These are phyloP conservation scores for Botrytis hyacinthi DNA, from an alignment of 2,329 filamentous ascomycete species.

Conservation along the genomic window DNA sequence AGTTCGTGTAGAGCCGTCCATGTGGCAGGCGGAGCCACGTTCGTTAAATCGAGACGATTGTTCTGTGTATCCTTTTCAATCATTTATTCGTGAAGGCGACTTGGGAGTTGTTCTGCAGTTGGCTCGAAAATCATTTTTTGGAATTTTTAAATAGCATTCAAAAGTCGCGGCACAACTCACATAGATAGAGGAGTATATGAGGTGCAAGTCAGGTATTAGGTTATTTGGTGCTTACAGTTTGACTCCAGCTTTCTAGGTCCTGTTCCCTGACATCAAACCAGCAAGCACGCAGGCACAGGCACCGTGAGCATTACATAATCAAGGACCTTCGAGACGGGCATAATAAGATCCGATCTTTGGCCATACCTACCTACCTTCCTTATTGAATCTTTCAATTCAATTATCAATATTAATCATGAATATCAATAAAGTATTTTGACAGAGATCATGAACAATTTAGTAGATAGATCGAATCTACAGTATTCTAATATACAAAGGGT, in stretches of 20 bases:
- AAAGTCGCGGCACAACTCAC: not conserved
- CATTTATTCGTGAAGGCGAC: constrained; percentile 16
- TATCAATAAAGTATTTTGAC: not conserved
- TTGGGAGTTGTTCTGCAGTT: constrained; percentile 6
- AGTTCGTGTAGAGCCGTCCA: constrained; percentile 38
- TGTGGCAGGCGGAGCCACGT: constrained; percentile 39
- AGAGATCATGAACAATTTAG: not conserved
- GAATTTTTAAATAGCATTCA: not conserved
- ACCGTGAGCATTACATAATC: constrained; percentile 1
- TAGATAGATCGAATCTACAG: not conserved
- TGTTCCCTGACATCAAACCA: constrained; percentile 15
- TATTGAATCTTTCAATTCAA: not conserved
- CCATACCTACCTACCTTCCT: not conserved
- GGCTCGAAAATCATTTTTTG: constrained; percentile 13
- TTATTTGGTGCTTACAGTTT: constrained; percentile 15
- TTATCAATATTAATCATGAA: not conserved
- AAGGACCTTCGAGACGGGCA: constrained; percentile 8
- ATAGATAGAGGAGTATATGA: not conserved
- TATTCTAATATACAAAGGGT: not conserved
- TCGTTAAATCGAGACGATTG: constrained; percentile 21
- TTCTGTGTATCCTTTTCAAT: constrained; percentile 18
- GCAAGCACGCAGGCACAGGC: not conserved
- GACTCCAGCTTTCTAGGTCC: constrained; percentile 1
- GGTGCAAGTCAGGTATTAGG: constrained; percentile 9
- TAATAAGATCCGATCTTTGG: constrained; percentile 10